Percentiles rank a stretch among this genome's conserved stretches.
phyloP scores from a whole-genome alignment of 1,284 basidiomycete species.

The Trametes versicolor region DNA sequence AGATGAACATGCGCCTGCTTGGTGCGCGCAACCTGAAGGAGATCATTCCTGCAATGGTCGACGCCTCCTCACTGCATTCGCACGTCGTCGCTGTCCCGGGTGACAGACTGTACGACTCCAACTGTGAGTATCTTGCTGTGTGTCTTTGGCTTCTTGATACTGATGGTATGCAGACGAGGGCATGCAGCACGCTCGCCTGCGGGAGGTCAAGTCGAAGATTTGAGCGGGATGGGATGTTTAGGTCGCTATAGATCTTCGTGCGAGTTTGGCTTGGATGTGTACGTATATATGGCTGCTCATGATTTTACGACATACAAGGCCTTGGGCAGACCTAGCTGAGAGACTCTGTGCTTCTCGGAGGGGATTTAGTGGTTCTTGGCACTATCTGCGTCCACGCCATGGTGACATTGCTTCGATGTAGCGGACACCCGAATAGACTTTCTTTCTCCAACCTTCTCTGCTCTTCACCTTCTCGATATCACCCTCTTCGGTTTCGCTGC shows the following conservation, averaged over 20 bases:
- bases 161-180: constrained; percentile 44
- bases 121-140: constrained; percentile 67
- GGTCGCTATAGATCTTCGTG: background rate
- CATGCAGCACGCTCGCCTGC: constrained; percentile 63
- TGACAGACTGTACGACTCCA: constrained; percentile 78
- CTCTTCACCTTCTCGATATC: no score
- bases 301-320: background rate
- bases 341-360: no score
- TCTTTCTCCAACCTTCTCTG: no score
- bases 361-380: no score
- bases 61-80: constrained; percentile 72
- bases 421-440: no score
- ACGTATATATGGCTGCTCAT: background rate
- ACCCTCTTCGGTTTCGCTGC: no score
- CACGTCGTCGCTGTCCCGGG: constrained; percentile 73
- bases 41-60: constrained; percentile 89
- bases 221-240: constrained; percentile 33
- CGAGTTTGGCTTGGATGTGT: background rate
- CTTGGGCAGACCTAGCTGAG: no score
- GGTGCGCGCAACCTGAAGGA: constrained; percentile 85
- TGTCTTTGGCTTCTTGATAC: background rate
- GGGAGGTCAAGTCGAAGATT: constrained; percentile 59
- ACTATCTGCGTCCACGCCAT: no score
- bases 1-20: constrained; percentile 92
- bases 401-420: no score